These are phyloP conservation scores for Tricholoma sp. DNA, from an alignment of 768 basidiomycete genomes.

Conservation along the genomic window DNA sequence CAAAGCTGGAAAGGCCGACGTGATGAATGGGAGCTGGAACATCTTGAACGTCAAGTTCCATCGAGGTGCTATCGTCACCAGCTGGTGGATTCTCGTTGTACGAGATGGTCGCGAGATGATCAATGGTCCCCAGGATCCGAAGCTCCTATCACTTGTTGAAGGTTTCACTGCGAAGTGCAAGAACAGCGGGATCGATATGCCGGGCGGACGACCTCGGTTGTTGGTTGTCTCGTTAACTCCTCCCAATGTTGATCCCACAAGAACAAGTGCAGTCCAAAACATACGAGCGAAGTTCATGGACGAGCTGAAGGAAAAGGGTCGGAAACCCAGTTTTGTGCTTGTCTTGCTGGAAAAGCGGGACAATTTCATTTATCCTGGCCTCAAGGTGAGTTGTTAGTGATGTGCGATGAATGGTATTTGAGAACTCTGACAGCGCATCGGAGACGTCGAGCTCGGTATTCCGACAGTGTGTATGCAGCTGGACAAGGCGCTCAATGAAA, in stretches of 20 bases:
- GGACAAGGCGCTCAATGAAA: slow-evolving; percentile 51
- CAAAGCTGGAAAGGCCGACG: slow-evolving; percentile 35
- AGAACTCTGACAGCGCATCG: slow-evolving; percentile 40
- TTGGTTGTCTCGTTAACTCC: slow-evolving; percentile 28
- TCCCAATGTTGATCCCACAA: slow-evolving; percentile 23
- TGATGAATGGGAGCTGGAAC: slow-evolving; percentile 71
- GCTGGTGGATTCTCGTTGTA: slow-evolving; percentile 68
- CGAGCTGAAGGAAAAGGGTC: slow-evolving; percentile 16
- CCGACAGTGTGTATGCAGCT: slow-evolving; percentile 73
- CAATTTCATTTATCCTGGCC: slow-evolving; percentile 74
- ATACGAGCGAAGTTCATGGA: slow-evolving; percentile 40
- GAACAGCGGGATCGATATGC: slow-evolving; percentile 53
- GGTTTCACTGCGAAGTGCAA: slow-evolving; percentile 53
- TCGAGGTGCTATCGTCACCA: slow-evolving; percentile 39
- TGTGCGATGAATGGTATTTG: not conserved
- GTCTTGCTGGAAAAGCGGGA: slow-evolving; percentile 66
- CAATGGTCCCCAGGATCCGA: slow-evolving; percentile 35
- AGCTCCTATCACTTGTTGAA: slow-evolving; percentile 37
- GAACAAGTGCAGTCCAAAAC: slow-evolving; percentile 28
- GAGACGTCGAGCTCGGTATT: slow-evolving; percentile 69
- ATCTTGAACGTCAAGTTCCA: slow-evolving; percentile 70
- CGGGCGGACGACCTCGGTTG: slow-evolving; percentile 28
- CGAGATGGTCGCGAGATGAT: slow-evolving; percentile 41
- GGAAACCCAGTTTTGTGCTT: slow-evolving; percentile 59
- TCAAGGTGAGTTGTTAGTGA: slow-evolving; percentile 45